Conservation (phyloP, 495 filamentous ascomycete genomes). For the Staphylotrichum tortipilum region DNA sequence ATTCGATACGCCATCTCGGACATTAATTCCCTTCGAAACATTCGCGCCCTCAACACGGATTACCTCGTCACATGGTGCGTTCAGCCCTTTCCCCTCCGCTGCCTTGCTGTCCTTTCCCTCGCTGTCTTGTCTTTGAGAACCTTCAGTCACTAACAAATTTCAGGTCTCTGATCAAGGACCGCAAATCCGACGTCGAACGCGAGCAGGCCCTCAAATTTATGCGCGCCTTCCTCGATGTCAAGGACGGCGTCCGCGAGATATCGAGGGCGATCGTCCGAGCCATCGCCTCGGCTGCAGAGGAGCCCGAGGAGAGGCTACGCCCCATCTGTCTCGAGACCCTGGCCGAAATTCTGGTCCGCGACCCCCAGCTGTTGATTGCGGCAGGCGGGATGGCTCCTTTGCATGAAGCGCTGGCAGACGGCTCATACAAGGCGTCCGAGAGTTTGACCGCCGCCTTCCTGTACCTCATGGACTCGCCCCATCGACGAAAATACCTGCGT, state of each 20-base stretch:
- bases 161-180: slow-evolving; percentile 83
- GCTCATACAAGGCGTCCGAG: slow-evolving; percentile 83
- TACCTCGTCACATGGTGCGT: slow-evolving; percentile 71
- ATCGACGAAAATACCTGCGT: slow-evolving; percentile 66
- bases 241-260: slow-evolving; percentile 81
- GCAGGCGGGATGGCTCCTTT: slow-evolving; percentile 75
- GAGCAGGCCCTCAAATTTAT: slow-evolving; percentile 97
- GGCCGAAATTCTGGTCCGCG: slow-evolving; percentile 79
- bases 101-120: not conserved
- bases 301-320: slow-evolving; percentile 75
- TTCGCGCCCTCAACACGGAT: slow-evolving; percentile 80
- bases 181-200: slow-evolving; percentile 89
- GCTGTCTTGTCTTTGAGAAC: too few species aligned
- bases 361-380: slow-evolving; percentile 66
- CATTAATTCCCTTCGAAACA: slow-evolving; percentile 75
- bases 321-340: slow-evolving; percentile 88
- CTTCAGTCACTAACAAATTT: not conserved
- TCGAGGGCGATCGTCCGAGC: slow-evolving; percentile 78
- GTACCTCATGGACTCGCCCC: slow-evolving; percentile 78
- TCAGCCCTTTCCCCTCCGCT: not conserved
- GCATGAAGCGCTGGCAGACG: slow-evolving; percentile 79
- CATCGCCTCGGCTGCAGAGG: slow-evolving; percentile 83
- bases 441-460: slow-evolving; percentile 76
- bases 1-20: slow-evolving; percentile 93
- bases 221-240: slow-evolving; percentile 89